phyloP scores from a whole-genome alignment of 768 basidiomycete species.

The Flagelloscypha sp. region DNA sequence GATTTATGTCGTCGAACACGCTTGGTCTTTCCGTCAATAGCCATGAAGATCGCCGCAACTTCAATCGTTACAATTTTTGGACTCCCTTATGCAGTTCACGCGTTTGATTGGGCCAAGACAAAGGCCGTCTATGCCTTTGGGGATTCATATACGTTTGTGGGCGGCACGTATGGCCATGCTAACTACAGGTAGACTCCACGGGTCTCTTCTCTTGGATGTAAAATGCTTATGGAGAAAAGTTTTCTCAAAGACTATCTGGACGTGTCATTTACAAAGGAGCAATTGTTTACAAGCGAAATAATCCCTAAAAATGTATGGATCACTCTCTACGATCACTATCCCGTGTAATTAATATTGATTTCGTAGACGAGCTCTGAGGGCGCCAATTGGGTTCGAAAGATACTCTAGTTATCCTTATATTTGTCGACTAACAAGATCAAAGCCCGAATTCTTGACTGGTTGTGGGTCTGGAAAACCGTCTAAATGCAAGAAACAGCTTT shows the following conservation, averaged over 20 bases:
- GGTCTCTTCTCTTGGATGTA: not conserved
- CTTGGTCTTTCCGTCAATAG: too few relatives aligned
- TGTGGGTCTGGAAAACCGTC: slow-evolving; percentile 38
- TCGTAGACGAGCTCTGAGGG: slow-evolving; percentile 46
- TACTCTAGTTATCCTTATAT: not conserved
- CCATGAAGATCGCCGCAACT: too few relatives aligned
- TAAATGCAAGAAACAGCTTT: slow-evolving; percentile 36
- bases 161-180: slow-evolving; percentile 37
- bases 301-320: slow-evolving; percentile 32
- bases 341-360: slow-evolving; percentile 1
- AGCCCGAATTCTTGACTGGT: slow-evolving; percentile 48
- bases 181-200: slow-evolving; percentile 39
- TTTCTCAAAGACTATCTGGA: slow-evolving; percentile 42
- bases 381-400: slow-evolving; percentile 36
- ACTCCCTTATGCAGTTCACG: too few relatives aligned
- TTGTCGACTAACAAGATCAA: not conserved
- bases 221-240: slow-evolving; percentile 16
- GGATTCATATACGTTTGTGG: slow-evolving; percentile 49
- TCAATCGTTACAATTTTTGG: too few relatives aligned
- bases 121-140: slow-evolving; percentile 46
- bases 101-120: slow-evolving; percentile 35
- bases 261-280: slow-evolving; percentile 31
- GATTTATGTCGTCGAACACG: too few relatives aligned
- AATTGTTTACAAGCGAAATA: slow-evolving; percentile 36
- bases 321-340: not conserved